Percentiles rank a stretch among this genome's conserved stretches.
phyloP scores from a whole-genome alignment of 352 stramenopile genomes.

The Phytopythium litorale region DNA sequence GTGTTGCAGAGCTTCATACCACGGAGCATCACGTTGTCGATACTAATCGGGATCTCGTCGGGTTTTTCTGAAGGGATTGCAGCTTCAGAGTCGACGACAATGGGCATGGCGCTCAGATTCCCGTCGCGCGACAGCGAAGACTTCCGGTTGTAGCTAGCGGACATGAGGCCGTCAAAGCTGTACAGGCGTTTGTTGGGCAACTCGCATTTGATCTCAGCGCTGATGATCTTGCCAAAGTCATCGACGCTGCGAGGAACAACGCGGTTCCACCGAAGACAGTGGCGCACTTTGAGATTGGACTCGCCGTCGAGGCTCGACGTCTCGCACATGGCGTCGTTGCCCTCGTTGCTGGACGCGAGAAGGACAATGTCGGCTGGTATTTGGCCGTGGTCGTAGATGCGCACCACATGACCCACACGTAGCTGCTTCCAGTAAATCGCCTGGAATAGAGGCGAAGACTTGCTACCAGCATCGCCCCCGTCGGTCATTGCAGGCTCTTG shows the following conservation, averaged over 20 bases:
- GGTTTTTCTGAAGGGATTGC: conserved; percentile 1
- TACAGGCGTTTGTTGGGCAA: conserved; percentile 79
- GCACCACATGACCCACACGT: conserved; percentile 84
- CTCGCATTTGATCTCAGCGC: conserved; percentile 70
- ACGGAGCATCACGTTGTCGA: conserved; percentile 75
- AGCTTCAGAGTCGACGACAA: neutral
- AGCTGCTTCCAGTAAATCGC: conserved; percentile 81
- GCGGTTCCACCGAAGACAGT: conserved; percentile 57
- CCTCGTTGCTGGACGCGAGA: conserved; percentile 77
- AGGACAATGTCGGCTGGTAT: conserved; percentile 92
- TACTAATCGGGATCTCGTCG: conserved; percentile 70
- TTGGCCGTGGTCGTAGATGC: conserved; percentile 83
- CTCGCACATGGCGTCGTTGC: conserved; percentile 70
- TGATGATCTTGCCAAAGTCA: conserved; percentile 50
- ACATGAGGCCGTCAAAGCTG: conserved; percentile 73
- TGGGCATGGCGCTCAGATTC: conserved; percentile 14
- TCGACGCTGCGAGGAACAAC: conserved; percentile 27
- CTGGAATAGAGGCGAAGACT: conserved; percentile 34
- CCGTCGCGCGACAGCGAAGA: neutral
- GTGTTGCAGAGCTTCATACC: conserved; percentile 86
- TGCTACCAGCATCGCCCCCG: neutral
- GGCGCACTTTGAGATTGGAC: conserved; percentile 77
- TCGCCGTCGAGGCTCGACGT: conserved; percentile 83
- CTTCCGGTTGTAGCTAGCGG: conserved; percentile 22
- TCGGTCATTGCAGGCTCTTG: neutral